Conservation (phyloP, 306 rosid genomes). For the Lupinus albus region DNA sequence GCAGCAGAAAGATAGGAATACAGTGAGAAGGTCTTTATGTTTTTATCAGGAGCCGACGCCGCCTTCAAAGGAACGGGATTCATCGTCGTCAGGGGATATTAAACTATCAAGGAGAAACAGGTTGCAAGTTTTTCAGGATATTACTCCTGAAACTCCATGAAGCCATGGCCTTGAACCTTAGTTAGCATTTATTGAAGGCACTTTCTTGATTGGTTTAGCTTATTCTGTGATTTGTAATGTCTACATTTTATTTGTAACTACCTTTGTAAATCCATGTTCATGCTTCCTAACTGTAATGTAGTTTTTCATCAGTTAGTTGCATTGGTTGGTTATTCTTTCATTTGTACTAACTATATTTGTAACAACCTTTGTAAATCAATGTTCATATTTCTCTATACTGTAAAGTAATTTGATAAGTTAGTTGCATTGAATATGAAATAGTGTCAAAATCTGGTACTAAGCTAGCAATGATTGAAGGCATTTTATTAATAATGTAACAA, state of each 20-base stretch:
- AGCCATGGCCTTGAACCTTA: constrained; percentile 42
- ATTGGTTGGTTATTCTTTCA: too few species aligned
- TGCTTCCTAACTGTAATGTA: constrained; percentile 23
- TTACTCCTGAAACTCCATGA: constrained; percentile 42
- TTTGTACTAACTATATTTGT: too few species aligned
- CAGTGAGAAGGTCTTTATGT: constrained; percentile 60
- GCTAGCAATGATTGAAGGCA: too few species aligned
- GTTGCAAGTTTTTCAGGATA: constrained; percentile 48
- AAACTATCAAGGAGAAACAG: constrained; percentile 47
- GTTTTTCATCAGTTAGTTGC: constrained; percentile 25
- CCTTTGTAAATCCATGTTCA: constrained; percentile 14
- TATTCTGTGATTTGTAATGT: constrained; percentile 39
- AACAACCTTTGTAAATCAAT: too few species aligned
- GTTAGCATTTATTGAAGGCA: constrained; percentile 19
- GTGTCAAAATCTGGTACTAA: too few species aligned
- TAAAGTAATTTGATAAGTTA: too few species aligned
- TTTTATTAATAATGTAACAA: too few species aligned
- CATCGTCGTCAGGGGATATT: constrained; percentile 40
- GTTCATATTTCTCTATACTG: too few species aligned
- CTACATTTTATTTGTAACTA: constrained; percentile 8
- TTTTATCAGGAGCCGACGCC: constrained; percentile 47
- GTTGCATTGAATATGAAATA: too few species aligned
- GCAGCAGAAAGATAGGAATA: constrained; percentile 58
- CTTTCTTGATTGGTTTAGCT: constrained; percentile 27
- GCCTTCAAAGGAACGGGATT: constrained; percentile 40